A percentile compares a stretch with the other conserved stretches of the same genome.
Evolutionary conservation across 495 filamentous ascomycete species (phyloP).

Genomic region (Alectoria sarmentosa): DNA sequence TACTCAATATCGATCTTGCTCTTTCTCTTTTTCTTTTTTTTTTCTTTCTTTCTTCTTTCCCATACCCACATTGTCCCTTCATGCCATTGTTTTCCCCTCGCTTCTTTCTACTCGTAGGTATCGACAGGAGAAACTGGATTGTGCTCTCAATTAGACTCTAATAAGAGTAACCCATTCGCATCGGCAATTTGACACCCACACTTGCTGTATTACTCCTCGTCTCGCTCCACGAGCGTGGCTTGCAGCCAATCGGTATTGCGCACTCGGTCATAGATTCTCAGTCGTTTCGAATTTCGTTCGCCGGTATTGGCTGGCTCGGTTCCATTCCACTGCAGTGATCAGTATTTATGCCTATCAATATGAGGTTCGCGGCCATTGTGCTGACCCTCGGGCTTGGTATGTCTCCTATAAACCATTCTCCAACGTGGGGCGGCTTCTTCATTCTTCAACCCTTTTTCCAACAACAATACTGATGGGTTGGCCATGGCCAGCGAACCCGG

Average conservation of each 20-base stretch:
- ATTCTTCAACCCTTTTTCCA: not conserved
- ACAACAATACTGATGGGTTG: not conserved
- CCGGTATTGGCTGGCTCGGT: not conserved
- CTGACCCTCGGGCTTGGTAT: constrained; percentile 3
- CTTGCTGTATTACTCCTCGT: not conserved
- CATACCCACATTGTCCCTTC: not conserved
- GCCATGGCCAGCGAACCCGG: not conserved
- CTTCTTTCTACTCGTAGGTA: not conserved
- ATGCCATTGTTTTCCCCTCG: not conserved
- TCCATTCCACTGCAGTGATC: not conserved
- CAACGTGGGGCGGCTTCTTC: not conserved
- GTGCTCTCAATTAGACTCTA: not conserved
- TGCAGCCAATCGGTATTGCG: not conserved
- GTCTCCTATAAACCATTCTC: not conserved
- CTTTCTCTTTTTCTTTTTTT: not conserved
- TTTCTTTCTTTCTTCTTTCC: not conserved
- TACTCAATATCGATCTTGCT: no score
- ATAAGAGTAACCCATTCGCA: not conserved
- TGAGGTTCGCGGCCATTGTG: not conserved
- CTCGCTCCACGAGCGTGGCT: not conserved
- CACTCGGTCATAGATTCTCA: not conserved
- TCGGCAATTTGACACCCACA: not conserved
- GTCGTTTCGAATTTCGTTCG: not conserved
- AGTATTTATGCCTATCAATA: not conserved
- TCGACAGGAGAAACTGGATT: not conserved